Evolutionary conservation across 495 filamentous ascomycete genomes (phyloP), one percentile per base, ranked within the genome.

Genomic region (Melanomma pulvis-pyrius): DNA sequence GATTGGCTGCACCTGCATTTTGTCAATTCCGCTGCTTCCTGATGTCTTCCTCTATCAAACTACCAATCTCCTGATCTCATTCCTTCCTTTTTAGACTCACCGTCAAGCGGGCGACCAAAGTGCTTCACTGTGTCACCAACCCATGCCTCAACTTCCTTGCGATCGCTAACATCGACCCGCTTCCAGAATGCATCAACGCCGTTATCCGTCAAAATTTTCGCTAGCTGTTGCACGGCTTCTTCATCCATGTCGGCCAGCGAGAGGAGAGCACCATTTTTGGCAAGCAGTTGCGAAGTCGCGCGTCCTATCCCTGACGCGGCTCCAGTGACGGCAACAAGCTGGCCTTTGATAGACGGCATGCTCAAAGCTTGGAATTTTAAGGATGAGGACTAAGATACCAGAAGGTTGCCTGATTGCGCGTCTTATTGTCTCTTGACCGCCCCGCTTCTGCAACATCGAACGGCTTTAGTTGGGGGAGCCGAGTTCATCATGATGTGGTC

Each of bases 101-200:
- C 59, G 34, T 74, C 67, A 6, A 73, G 55, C 9, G 64, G 57
- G 24, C 55, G 22, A 17, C 66, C 64, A 52, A 83, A 82, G 19
- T 74, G 59, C 26, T 70, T 41, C 6, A 85, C 74, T 0, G 82
- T 82, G 3, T 71, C 26, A 11, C 62, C 62, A 60, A 85, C 79
- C 84, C 82, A 85, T 25, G 56, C 72, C 34, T 81, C 76, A 0
- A 84, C 82, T 44, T 79, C 70, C 0, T 67, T 21, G 1, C 57
- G 29, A 2, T 49, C 50, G 24, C 50, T 12, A 1, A 67, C 57
- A 41, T 68, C 59, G 21, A 64, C 53, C 21, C 48, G 26, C 46
- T 65, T 55, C 25, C 44, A 59, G 9, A 64, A 51, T 0, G 58
- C 59, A 6, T 6, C 25, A 13, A 28, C 53, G 32, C 46, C 55